Evolutionary conservation across 2,329 filamentous ascomycete species (phyloP).

Genomic region (Sclerotinia trifoliorum): DNA sequence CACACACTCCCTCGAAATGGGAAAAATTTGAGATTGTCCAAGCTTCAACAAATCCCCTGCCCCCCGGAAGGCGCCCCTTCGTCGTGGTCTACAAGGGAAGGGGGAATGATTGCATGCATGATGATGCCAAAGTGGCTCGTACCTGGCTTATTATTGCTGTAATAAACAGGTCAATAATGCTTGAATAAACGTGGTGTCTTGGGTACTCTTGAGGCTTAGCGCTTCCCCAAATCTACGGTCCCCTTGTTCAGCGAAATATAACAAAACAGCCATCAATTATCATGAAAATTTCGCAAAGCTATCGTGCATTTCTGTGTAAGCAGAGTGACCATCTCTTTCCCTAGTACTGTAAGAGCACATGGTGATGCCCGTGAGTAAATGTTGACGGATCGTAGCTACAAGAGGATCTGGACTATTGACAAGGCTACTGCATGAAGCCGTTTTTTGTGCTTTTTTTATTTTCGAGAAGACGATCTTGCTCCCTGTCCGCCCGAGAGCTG

Average conservation of each 20-base stretch:
- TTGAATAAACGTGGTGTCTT: slow-evolving; percentile 30
- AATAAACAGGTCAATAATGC: slow-evolving; percentile 24
- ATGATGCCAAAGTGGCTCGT: slow-evolving; percentile 30
- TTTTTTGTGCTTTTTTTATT: slow-evolving; percentile 14
- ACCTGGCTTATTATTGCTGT: slow-evolving; percentile 24
- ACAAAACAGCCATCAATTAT: not conserved
- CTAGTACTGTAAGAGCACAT: not conserved
- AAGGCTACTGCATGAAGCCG: slow-evolving; percentile 15
- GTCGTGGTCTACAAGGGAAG: slow-evolving; percentile 8
- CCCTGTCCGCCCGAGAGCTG: slow-evolving; percentile 2
- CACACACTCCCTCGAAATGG: not conserved
- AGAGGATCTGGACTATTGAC: slow-evolving; percentile 11
- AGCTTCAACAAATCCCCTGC: slow-evolving; percentile 25
- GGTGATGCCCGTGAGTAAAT: not conserved
- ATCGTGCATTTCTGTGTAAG: not conserved
- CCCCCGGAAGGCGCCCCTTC: slow-evolving; percentile 17
- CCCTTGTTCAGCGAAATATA: slow-evolving; percentile 16
- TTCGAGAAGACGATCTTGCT: slow-evolving; percentile 4
- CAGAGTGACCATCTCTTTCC: not conserved
- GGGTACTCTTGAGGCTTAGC: slow-evolving; percentile 26
- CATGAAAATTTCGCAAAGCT: not conserved
- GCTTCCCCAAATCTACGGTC: slow-evolving; percentile 17
- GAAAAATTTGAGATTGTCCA: slow-evolving; percentile 26
- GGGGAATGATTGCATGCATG: slow-evolving; percentile 29
- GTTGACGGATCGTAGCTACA: slow-evolving; percentile 5